Evolutionary conservation across 108 stramenopile species (phyloP).

Genomic region (Bacterosira constricta): DNA sequence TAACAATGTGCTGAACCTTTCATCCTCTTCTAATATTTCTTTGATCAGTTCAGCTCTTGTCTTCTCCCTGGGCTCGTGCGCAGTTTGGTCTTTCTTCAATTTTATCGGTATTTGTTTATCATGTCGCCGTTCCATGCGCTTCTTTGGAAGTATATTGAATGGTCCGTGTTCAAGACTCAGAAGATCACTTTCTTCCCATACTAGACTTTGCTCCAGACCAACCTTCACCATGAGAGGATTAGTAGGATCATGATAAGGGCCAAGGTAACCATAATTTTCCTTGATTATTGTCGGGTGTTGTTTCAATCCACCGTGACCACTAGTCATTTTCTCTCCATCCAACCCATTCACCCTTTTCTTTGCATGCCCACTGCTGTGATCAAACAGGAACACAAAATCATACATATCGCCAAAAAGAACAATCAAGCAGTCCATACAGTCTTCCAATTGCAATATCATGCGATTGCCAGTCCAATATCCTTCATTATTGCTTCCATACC

Average conservation of each 20-base stretch:
- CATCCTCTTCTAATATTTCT: no score
- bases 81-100: no score
- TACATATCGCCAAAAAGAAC: not conserved
- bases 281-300: not conserved
- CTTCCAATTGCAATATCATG: not conserved
- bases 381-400: not conserved
- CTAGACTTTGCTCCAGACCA: not conserved
- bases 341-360: not conserved
- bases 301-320: not conserved
- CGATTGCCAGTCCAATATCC: slow-evolving; percentile 19
- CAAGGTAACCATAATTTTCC: not conserved
- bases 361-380: not conserved
- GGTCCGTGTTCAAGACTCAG: not conserved
- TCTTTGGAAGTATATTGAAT: not conserved
- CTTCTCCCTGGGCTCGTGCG: no score
- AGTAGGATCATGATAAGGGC: not conserved
- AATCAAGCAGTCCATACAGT: not conserved
- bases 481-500: not conserved
- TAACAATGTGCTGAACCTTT: no score
- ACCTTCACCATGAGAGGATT: not conserved
- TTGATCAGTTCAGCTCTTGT: no score
- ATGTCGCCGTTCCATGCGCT: no score
- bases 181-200: not conserved
- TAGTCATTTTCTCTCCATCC: not conserved
- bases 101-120: no score